These are phyloP conservation scores for Helianthus tuberosus DNA, from an alignment of 129 eudicot genomes.

Conservation along the genomic window DNA sequence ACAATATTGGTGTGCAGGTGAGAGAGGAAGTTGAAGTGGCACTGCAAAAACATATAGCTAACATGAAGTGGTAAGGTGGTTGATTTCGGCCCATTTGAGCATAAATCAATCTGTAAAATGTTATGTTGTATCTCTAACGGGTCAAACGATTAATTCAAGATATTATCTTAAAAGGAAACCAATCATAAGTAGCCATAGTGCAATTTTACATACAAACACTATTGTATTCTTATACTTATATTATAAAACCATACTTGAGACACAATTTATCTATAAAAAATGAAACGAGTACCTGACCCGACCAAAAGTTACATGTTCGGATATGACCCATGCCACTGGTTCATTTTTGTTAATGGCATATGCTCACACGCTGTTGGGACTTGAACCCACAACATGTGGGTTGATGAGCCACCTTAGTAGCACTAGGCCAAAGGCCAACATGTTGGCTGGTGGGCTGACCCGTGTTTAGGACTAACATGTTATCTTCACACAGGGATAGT, in stretches of 20 bases:
- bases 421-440: not conserved
- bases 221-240: not conserved
- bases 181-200: not conserved
- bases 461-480: not conserved
- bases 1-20: constrained; percentile 51
- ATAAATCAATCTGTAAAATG: too few species aligned
- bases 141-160: not conserved
- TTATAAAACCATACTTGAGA: not conserved
- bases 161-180: not conserved
- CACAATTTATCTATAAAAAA: not conserved
- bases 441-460: not conserved
- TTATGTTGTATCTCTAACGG: not conserved
- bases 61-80: constrained; percentile 65
- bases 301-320: not conserved
- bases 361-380: not conserved
- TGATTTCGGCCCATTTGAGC: not conserved
- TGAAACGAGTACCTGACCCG: not conserved
- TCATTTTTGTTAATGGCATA: not conserved
- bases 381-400: not conserved
- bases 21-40: constrained; percentile 91
- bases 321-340: not conserved
- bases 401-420: not conserved
- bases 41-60: constrained; percentile 54
- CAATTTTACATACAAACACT: not conserved
- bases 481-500: constrained; percentile 41